Evolutionary conservation across 768 basidiomycete genomes (phyloP).

Genomic region (Pisolithus tinctorius): DNA sequence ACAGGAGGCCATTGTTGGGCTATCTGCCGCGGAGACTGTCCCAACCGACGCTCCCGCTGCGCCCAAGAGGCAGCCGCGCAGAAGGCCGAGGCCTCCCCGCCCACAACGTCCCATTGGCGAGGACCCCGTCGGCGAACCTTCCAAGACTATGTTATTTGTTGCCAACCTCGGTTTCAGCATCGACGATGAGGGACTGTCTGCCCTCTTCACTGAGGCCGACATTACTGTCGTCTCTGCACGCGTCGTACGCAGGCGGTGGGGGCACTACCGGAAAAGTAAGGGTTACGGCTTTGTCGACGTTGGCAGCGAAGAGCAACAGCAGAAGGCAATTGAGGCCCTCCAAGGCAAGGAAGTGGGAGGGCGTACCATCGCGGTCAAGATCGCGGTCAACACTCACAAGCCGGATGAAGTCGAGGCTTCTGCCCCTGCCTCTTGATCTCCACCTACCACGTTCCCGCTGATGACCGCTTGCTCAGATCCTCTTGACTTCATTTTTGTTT

Average conservation of each 20-base stretch:
- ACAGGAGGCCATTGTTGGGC: conserved; percentile 24
- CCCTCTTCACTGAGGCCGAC: conserved; percentile 82
- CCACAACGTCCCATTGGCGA: conserved; percentile 67
- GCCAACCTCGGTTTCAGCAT: conserved; percentile 97
- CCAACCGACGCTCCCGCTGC: conserved; percentile 28
- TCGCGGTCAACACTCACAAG: conserved; percentile 82
- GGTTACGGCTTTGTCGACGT: conserved; percentile 99
- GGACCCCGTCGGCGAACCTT: conserved; percentile 82
- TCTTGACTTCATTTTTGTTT: conserved; percentile 23
- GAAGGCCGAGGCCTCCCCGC: conserved; percentile 54
- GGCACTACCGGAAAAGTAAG: conserved; percentile 82
- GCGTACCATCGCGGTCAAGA: conserved; percentile 84
- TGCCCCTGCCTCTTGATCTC: conserved; percentile 18
- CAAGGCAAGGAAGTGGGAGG: conserved; percentile 87
- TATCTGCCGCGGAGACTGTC: conserved; percentile 31
- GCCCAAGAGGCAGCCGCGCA: conserved; percentile 45
- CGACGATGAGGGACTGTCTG: conserved; percentile 73
- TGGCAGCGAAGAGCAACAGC: conserved; percentile 80
- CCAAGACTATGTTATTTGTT: conserved; percentile 87
- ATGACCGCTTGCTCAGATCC: conserved; percentile 16
- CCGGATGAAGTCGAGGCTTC: conserved; percentile 43
- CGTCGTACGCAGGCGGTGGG: conserved; percentile 82
- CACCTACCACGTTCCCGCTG: conserved; percentile 1
- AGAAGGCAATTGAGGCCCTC: conserved; percentile 82
- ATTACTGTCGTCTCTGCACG: conserved; percentile 81